Evolutionary conservation across 352 stramenopile genomes (phyloP).

Genomic region (Phytophthora tubulina): DNA sequence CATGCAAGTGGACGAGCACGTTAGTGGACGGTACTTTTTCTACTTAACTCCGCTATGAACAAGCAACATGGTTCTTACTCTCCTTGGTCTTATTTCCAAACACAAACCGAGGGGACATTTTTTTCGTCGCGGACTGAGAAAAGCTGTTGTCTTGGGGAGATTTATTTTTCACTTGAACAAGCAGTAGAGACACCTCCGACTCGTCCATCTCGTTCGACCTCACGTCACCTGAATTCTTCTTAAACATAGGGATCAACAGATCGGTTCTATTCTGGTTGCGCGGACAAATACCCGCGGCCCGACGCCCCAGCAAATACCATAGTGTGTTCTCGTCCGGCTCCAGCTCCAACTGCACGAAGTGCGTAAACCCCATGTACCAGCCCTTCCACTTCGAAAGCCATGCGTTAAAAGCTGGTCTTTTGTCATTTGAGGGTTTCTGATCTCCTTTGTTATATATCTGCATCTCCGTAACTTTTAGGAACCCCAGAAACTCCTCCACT

Average conservation of each 20-base stretch:
- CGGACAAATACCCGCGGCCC: slow-evolving; percentile 28
- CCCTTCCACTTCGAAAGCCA: slow-evolving; percentile 22
- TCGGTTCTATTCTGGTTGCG: slow-evolving; percentile 15
- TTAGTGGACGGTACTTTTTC: too few relatives aligned
- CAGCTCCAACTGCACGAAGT: slow-evolving; percentile 38
- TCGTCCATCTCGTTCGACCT: neutral
- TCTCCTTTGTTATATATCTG: neutral
- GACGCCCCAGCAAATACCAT: slow-evolving; percentile 43
- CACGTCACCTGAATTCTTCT: neutral
- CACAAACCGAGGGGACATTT: slow-evolving; percentile 24
- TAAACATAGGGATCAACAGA: slow-evolving; percentile 27
- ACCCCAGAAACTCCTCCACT: slow-evolving; percentile 5
- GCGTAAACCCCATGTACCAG: slow-evolving; percentile 42
- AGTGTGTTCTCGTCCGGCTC: slow-evolving; percentile 27
- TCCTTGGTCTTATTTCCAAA: neutral
- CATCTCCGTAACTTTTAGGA: neutral
- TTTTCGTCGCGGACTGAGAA: neutral
- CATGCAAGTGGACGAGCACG: too few relatives aligned
- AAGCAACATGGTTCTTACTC: too few relatives aligned
- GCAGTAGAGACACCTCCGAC: slow-evolving; percentile 10
- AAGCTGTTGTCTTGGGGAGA: slow-evolving; percentile 4
- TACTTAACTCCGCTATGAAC: too few relatives aligned
- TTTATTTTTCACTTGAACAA: slow-evolving; percentile 25
- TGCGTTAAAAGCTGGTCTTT: neutral
- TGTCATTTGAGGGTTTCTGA: neutral